Evolutionary conservation across 371 early-diverging fungal genomes (phyloP).

Genomic region (Coemansia sp.): DNA sequence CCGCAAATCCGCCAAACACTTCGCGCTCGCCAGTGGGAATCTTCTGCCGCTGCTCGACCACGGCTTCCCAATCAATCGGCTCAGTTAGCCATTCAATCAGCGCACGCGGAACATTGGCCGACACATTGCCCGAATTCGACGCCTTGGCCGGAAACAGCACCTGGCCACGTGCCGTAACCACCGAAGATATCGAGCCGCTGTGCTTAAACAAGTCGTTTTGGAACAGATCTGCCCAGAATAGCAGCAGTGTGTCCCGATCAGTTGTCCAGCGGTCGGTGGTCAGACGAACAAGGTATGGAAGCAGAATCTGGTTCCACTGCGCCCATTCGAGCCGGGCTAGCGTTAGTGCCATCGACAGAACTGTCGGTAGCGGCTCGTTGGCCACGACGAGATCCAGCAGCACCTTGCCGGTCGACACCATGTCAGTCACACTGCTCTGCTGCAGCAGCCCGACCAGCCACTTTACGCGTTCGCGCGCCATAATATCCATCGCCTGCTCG

Average conservation of each 20-base stretch:
- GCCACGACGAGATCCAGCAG: conserved; percentile 60
- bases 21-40: conserved; percentile 17
- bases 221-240: conserved; percentile 40
- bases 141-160: conserved; percentile 21
- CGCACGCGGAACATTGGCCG: conserved; percentile 4
- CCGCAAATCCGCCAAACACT: conserved; percentile 26
- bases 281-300: conserved; percentile 62
- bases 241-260: conserved; percentile 14
- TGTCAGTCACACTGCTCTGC: conserved; percentile 60
- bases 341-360: conserved; percentile 66
- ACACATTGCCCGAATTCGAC: background rate
- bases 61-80: conserved; percentile 24
- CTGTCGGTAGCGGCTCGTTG: conserved; percentile 52
- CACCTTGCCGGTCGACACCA: conserved; percentile 61
- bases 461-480: conserved; percentile 51
- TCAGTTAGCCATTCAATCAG: conserved; percentile 33
- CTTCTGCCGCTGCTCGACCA: conserved; percentile 8
- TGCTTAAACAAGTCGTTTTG: conserved; percentile 19
- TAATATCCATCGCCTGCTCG: background rate
- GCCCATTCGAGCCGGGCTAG: conserved; percentile 66
- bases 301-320: conserved; percentile 65
- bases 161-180: conserved; percentile 39
- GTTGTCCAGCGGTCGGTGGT: conserved; percentile 24
- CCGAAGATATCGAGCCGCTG: conserved; percentile 20
- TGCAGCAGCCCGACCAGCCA: conserved; percentile 54